phyloP scores from a whole-genome alignment of 345 rosid genomes.

The Ceriops tagal region DNA sequence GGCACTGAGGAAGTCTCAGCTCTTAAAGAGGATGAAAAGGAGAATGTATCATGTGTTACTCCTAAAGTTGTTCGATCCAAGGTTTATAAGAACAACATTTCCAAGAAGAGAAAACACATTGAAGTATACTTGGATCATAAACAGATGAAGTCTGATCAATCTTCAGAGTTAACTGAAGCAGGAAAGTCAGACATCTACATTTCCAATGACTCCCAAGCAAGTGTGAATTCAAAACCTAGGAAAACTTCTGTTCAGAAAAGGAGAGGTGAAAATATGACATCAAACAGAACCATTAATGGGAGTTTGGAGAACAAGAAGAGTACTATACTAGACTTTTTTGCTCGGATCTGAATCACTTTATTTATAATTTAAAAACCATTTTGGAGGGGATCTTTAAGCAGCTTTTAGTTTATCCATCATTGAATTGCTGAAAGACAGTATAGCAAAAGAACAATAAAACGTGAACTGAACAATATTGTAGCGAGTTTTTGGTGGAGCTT shows the following conservation, averaged over 20 bases:
- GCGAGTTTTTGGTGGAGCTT: too few relatives aligned
- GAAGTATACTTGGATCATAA: constrained; percentile 16
- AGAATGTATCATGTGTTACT: constrained; percentile 18
- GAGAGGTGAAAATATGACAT: constrained; percentile 29
- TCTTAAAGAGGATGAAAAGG: constrained; percentile 20
- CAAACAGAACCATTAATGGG: constrained; percentile 28
- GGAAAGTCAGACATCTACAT: constrained; percentile 17
- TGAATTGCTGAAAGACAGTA: not conserved
- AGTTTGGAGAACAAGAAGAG: constrained; percentile 31
- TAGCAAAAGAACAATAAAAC: not conserved
- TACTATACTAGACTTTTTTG: constrained; percentile 64
- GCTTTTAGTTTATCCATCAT: not conserved
- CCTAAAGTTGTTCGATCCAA: constrained; percentile 17
- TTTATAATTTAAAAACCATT: not conserved
- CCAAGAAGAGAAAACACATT: constrained; percentile 21
- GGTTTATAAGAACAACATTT: constrained; percentile 4
- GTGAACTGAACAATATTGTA: not conserved
- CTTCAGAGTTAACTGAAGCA: constrained; percentile 36
- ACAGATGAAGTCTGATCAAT: constrained; percentile 23
- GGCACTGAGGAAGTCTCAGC: constrained; percentile 23
- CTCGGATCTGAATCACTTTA: constrained; percentile 14
- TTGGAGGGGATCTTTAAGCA: not conserved
- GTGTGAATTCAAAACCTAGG: constrained; percentile 48
- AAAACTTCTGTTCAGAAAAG: constrained; percentile 24
- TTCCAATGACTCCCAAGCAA: constrained; percentile 41